These are phyloP conservation scores for Nigrospora sphaerica DNA, from an alignment of 2,329 filamentous ascomycete genomes.

Conservation along the genomic window DNA sequence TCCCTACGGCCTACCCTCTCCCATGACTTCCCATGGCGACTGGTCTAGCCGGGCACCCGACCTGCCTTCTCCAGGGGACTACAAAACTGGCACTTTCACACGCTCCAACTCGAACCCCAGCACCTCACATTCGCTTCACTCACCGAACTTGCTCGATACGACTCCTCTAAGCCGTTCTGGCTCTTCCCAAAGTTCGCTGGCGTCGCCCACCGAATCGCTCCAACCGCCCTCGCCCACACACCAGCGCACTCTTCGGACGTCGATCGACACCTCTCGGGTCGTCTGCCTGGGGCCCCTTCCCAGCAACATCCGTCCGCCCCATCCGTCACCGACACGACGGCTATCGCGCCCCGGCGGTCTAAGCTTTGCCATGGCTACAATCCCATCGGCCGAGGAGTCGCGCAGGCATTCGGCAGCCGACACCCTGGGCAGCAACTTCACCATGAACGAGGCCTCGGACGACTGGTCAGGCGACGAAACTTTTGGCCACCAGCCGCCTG, in stretches of 20 bases:
- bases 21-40: constrained; percentile 38
- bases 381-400: constrained; percentile 14
- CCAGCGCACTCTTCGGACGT: constrained; percentile 29
- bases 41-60: constrained; percentile 30
- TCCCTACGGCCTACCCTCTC: constrained; percentile 35
- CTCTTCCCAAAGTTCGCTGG: constrained; percentile 17
- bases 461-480: constrained; percentile 11
- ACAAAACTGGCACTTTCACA: constrained; percentile 19
- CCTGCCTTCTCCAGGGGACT: constrained; percentile 35
- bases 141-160: constrained; percentile 16
- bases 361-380: constrained; percentile 16
- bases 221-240: constrained; percentile 22
- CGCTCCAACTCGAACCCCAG: constrained; percentile 18
- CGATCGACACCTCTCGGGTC: constrained; percentile 45
- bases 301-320: constrained; percentile 34
- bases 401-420: constrained; percentile 25
- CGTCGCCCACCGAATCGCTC: constrained; percentile 10
- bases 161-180: constrained; percentile 15
- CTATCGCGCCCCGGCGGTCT: constrained; percentile 18
- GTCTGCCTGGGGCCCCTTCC: constrained; percentile 50
- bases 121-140: constrained; percentile 13
- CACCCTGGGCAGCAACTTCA: constrained; percentile 51
- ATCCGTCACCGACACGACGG: constrained; percentile 17
- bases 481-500: background rate
- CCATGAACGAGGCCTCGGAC: constrained; percentile 37